Evolutionary conservation across 768 basidiomycete genomes (phyloP), one percentile per base, ranked within the genome.

Genomic region (Gloeostereum incarnatum): DNA sequence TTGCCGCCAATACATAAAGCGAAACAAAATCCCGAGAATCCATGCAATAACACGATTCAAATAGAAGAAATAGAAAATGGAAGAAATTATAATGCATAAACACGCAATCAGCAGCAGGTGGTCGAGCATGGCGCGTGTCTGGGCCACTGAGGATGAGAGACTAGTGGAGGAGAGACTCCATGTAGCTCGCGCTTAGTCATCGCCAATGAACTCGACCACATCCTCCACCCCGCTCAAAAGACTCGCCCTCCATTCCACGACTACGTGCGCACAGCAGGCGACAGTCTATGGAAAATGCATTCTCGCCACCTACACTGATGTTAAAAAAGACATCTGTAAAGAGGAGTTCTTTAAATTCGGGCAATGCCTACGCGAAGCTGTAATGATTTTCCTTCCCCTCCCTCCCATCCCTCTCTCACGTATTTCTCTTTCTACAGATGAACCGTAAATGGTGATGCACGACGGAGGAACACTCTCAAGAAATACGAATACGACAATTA

Each of bases 251-350:
- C 76, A 81, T 46, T 71, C 84, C 2, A 86, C 83, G 2, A 68
- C 70, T 2, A 85, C 83, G 11, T 88, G 86, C 49, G 63, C 81
- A 6, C 44, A 66, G 5, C 73, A 91, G 52, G 91, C 92, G 19
- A 57, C 75, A 3, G 66, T 60, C 4, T 99, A 99, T 55, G 94
- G 90, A 17, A 82, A 82, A 64, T 99, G 94, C 59, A 79, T 98
- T 32, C 64, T 83, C 20, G 72, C 76, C 1, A 74, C 74, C 3
- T 94, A 96, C 57, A 75, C 75, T 20, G 94, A 98, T 44, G 81
- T 90, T 4, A 74, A 65, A 43, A 84, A 83, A 56, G 86, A 88
- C 48, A 73, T 78, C 49, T 99, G 94, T 62, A 75, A 75, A 36
- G 71, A 73, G 2, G 90, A 97, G 58, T 98, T 96, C 44, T 66